phyloP scores from a whole-genome alignment of 2,329 filamentous ascomycete genomes.

The Aspergillus sp. region DNA sequence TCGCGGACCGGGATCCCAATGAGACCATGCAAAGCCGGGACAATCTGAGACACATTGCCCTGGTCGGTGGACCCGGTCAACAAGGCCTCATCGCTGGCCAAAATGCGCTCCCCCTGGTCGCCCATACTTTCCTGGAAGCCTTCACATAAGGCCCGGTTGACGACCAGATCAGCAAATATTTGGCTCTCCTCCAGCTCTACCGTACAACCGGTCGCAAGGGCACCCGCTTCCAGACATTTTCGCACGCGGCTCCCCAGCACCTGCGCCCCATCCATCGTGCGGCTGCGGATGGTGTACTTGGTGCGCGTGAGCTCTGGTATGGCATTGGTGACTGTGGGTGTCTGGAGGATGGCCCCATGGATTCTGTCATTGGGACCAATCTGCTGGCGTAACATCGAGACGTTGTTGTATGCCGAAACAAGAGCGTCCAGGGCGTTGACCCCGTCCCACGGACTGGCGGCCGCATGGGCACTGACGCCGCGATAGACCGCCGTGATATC shows the following conservation, averaged over 20 bases:
- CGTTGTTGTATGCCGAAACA: slow-evolving; percentile 29
- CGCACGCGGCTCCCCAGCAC: neutral
- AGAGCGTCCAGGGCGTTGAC: slow-evolving; percentile 49
- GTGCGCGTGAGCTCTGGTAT: slow-evolving; percentile 41
- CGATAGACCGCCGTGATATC: slow-evolving; percentile 24
- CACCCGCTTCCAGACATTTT: slow-evolving; percentile 2
- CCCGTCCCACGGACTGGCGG: slow-evolving; percentile 44
- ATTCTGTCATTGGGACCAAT: slow-evolving; percentile 40
- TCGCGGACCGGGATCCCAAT: neutral
- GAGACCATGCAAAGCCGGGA: neutral
- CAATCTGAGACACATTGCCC: neutral
- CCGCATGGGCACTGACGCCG: slow-evolving; percentile 46
- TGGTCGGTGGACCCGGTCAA: neutral
- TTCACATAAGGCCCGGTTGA: neutral
- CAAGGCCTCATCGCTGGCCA: neutral
- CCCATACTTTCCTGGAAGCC: neutral
- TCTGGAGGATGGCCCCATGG: slow-evolving; percentile 42
- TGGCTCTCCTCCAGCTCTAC: neutral
- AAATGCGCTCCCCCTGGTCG: neutral
- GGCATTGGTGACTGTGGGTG: slow-evolving; percentile 43
- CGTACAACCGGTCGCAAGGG: slow-evolving; percentile 17
- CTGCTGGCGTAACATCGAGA: slow-evolving; percentile 46
- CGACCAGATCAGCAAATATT: neutral
- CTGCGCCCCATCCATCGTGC: neutral
- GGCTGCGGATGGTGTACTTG: slow-evolving; percentile 7